These are phyloP conservation scores for Kwoniella europaea DNA, from an alignment of 768 basidiomycete genomes.

Conservation along the genomic window DNA sequence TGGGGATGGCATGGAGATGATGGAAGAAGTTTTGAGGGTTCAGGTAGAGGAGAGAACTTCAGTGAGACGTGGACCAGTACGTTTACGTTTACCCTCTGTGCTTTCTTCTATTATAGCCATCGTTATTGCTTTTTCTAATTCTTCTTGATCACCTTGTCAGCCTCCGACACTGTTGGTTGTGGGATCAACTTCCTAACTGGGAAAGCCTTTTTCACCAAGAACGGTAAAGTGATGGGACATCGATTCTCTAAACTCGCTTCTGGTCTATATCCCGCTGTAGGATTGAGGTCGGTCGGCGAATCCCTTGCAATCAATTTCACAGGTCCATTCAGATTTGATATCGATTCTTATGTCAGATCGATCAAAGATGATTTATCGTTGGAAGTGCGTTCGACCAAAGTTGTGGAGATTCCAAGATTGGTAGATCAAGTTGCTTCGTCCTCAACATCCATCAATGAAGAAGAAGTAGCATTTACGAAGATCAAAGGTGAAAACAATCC, in stretches of 20 bases:
- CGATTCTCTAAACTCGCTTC: conserved; percentile 34
- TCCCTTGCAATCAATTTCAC: conserved; percentile 81
- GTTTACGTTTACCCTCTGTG: conserved; percentile 46
- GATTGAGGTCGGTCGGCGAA: conserved; percentile 79
- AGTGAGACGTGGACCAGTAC: conserved; percentile 81
- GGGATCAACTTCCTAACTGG: conserved; percentile 83
- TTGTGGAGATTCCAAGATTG: conserved; percentile 11
- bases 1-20: conserved; percentile 59
- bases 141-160: conserved; percentile 59
- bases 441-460: background rate
- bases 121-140: no score
- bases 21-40: conserved; percentile 67
- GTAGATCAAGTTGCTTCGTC: conserved; percentile 26
- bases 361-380: conserved; percentile 19
- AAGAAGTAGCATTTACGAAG: background rate
- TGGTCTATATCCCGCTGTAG: conserved; percentile 82
- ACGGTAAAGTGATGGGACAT: conserved; percentile 64
- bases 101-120: background rate
- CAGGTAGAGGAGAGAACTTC: conserved; percentile 70
- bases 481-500: background rate
- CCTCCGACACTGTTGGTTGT: conserved; percentile 86
- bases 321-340: conserved; percentile 86
- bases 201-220: conserved; percentile 86
- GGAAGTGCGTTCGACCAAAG: conserved; percentile 1
- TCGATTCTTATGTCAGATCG: conserved; percentile 68